Conservation (phyloP, 2,329 filamentous ascomycete species). For the Cytospora piceicola region DNA sequence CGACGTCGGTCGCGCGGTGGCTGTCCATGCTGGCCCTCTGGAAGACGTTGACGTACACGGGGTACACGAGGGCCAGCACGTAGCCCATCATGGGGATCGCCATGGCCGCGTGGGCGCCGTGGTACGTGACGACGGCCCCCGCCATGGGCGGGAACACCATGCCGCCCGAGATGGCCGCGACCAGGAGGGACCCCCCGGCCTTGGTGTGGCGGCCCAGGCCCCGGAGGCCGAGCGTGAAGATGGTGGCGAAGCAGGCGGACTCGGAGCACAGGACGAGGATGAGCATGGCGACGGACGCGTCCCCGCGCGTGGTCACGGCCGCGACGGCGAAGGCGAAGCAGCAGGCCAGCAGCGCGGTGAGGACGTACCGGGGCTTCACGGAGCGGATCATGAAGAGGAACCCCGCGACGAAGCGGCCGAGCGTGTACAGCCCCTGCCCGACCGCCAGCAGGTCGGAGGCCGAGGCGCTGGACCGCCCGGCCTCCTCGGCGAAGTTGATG, state of each 20-base stretch:
- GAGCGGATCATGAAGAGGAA: constrained; percentile 55
- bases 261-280: constrained; percentile 61
- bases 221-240: constrained; percentile 61
- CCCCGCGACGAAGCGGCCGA: constrained; percentile 62
- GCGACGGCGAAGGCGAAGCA: constrained; percentile 58
- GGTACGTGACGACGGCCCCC: constrained; percentile 43
- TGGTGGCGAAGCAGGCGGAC: constrained; percentile 62
- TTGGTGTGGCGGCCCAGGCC: constrained; percentile 61
- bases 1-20: constrained; percentile 37
- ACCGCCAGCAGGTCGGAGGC: constrained; percentile 59
- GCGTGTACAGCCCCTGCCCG: constrained; percentile 62
- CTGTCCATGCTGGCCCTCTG: constrained; percentile 38
- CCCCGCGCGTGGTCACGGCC: constrained; percentile 54
- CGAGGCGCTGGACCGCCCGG: constrained; percentile 30
- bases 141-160: constrained; percentile 58
- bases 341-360: constrained; percentile 55
- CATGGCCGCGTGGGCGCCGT: constrained; percentile 37
- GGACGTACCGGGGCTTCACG: constrained; percentile 58
- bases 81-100: constrained; percentile 39
- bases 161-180: constrained; percentile 59
- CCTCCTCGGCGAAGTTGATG: constrained; percentile 51
- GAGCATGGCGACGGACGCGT: constrained; percentile 58
- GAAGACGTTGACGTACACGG: constrained; percentile 40
- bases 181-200: constrained; percentile 56
- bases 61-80: constrained; percentile 37